A percentile compares a stretch with the other conserved stretches of the same genome.
Conservation (phyloP, 305 asterid genomes). For the Fraxinus ornus region DNA sequence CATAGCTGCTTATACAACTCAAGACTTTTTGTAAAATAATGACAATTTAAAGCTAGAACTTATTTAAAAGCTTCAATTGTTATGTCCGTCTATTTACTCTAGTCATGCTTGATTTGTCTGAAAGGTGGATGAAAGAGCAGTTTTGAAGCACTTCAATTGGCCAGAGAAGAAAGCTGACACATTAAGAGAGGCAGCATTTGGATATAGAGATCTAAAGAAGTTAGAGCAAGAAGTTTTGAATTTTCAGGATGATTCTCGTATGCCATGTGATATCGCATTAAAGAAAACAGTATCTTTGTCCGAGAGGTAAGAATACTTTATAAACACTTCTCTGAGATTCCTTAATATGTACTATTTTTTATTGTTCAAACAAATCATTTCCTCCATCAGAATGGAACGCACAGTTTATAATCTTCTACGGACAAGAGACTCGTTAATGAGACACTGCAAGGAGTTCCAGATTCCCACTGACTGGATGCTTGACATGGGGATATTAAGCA, state of each 20-base stretch:
- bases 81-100: conserved; percentile 13
- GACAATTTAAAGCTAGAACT: not conserved
- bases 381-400: conserved; percentile 69
- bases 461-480: conserved; percentile 94
- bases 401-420: conserved; percentile 65
- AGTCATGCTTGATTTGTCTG: conserved; percentile 20
- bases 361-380: not conserved
- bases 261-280: conserved; percentile 68
- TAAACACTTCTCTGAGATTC: not conserved
- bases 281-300: conserved; percentile 82
- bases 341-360: not conserved
- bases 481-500: conserved; percentile 78
- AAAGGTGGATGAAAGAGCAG: conserved; percentile 96
- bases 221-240: conserved; percentile 68
- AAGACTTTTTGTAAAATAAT: not conserved
- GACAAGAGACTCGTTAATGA: conserved; percentile 68
- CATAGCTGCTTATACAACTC: not conserved
- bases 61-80: not conserved
- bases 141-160: conserved; percentile 93
- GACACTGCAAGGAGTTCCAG: conserved; percentile 70
- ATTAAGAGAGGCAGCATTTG: conserved; percentile 91
- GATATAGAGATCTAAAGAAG: conserved; percentile 77
- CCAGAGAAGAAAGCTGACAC: conserved; percentile 94
- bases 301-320: conserved; percentile 53
- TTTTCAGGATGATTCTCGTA: conserved; percentile 63